Evolutionary conservation across 768 basidiomycete species (phyloP).

Genomic region (Sarcodon aspratus): DNA sequence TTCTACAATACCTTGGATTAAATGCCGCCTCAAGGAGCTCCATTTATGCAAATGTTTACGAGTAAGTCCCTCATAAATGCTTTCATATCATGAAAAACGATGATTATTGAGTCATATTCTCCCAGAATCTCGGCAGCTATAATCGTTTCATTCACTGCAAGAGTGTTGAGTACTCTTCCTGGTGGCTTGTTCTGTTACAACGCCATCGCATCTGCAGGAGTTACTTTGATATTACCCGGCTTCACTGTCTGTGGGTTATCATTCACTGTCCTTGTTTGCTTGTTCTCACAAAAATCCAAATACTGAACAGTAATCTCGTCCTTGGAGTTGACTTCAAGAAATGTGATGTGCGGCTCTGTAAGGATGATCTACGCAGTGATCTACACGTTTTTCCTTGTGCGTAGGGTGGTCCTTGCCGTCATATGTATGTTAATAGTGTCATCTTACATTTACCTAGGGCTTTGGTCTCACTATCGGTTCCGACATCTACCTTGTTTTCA

Average conservation of each 20-base stretch:
- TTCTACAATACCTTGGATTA: constrained; percentile 71
- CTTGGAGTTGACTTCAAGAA: constrained; percentile 71
- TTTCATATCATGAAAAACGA: background rate
- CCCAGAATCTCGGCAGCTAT: constrained; percentile 75
- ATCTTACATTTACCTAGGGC: constrained; percentile 32
- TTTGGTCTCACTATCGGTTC: constrained; percentile 80
- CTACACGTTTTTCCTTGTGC: constrained; percentile 70
- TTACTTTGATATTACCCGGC: constrained; percentile 85
- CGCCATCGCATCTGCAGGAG: constrained; percentile 80
- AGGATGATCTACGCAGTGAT: constrained; percentile 81
- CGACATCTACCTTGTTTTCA: constrained; percentile 66
- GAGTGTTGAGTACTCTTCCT: constrained; percentile 66
- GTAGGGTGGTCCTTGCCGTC: constrained; percentile 6
- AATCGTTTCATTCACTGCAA: constrained; percentile 72
- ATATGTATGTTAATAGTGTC: background rate
- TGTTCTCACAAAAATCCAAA: background rate
- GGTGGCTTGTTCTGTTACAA: constrained; percentile 80
- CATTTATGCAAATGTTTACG: constrained; percentile 92
- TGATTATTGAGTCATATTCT: background rate
- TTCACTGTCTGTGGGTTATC: constrained; percentile 61
- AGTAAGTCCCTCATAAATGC: constrained; percentile 40
- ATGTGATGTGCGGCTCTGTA: constrained; percentile 72
- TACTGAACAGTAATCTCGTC: constrained; percentile 53
- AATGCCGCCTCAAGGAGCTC: constrained; percentile 77
- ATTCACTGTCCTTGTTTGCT: background rate